Evolutionary conservation across 2,329 filamentous ascomycete genomes (phyloP).

Genomic region (Ophiosphaerella korrae): DNA sequence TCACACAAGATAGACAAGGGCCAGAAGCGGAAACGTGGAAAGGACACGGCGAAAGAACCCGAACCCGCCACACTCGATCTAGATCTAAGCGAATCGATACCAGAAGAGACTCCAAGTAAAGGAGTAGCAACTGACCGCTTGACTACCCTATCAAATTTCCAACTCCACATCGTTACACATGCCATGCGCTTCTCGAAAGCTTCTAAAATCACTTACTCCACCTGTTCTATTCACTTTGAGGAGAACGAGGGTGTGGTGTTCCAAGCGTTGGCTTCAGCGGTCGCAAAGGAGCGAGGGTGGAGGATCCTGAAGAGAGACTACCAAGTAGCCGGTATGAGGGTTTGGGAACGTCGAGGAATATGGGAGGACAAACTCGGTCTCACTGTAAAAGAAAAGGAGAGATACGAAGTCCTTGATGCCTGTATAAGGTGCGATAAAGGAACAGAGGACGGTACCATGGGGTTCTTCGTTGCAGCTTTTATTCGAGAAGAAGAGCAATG

Average conservation of each 20-base stretch:
- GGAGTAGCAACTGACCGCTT: conserved; percentile 61
- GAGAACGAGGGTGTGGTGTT: conserved; percentile 90
- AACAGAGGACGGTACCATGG: conserved; percentile 84
- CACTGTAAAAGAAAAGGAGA: conserved; percentile 49
- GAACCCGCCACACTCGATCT: conserved; percentile 21
- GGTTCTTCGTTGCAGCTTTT: conserved; percentile 94
- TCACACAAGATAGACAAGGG: conserved; percentile 19
- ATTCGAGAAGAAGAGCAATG: conserved; percentile 58
- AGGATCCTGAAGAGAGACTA: conserved; percentile 71
- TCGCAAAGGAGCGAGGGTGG: conserved; percentile 75
- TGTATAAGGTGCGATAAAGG: conserved; percentile 84
- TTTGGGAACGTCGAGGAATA: conserved; percentile 69
- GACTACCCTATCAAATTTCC: conserved; percentile 76
- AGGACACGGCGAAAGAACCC: conserved; percentile 5
- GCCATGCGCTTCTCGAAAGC: conserved; percentile 77
- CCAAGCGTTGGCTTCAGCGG: conserved; percentile 68
- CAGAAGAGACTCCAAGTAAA: conserved; percentile 47
- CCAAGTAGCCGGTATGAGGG: conserved; percentile 76
- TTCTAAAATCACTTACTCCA: conserved; percentile 82
- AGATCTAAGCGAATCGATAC: conserved; percentile 36
- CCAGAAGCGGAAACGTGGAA: conserved; percentile 42
- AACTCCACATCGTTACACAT: conserved; percentile 80
- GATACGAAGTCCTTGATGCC: conserved; percentile 63
- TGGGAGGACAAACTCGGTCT: conserved; percentile 48
- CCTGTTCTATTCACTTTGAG: conserved; percentile 83